A percentile compares a stretch with the other conserved stretches of the same genome.
These are phyloP conservation scores for Trichoderma cornu-damae DNA, from an alignment of 2,329 filamentous ascomycete genomes.

Conservation along the genomic window DNA sequence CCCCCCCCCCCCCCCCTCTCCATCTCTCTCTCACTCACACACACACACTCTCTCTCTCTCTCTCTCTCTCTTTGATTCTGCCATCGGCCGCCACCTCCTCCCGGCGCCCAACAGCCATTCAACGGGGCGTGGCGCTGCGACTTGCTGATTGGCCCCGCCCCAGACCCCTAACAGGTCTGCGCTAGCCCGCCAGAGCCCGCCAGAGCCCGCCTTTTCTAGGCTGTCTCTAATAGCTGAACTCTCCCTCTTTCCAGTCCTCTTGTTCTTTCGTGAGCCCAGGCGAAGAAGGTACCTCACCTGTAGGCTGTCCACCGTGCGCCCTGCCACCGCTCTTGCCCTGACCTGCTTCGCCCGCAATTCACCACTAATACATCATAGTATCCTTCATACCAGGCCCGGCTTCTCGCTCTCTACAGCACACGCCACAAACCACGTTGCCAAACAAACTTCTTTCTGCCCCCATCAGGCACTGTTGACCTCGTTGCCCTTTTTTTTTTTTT, in stretches of 20 bases:
- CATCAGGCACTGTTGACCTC: constrained; percentile 13
- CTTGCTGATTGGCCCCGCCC: constrained; percentile 31
- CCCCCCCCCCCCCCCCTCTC: constrained; percentile 6
- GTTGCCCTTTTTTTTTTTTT: constrained; percentile 35
- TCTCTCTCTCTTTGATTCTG: neutral
- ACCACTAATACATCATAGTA: constrained; percentile 32
- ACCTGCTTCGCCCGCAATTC: constrained; percentile 10
- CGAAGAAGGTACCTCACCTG: neutral
- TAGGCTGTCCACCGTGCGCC: neutral
- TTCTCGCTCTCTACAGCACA: constrained; percentile 14
- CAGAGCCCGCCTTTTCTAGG: constrained; percentile 28
- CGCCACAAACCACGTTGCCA: neutral
- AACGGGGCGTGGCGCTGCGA: constrained; percentile 27
- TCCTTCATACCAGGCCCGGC: constrained; percentile 18
- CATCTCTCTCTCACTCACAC: neutral
- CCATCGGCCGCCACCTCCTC: constrained; percentile 10
- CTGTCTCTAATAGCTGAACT: constrained; percentile 25
- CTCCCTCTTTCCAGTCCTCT: constrained; percentile 28
- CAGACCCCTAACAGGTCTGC: constrained; percentile 27
- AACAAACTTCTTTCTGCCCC: neutral
- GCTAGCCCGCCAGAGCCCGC: constrained; percentile 28
- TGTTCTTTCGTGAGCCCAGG: neutral
- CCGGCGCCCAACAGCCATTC: constrained; percentile 3
- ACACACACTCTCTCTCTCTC: neutral
- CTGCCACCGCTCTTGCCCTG: neutral